Evolutionary conservation across 306 rosid genomes (phyloP).

Genomic region (Cicer bijugum): DNA sequence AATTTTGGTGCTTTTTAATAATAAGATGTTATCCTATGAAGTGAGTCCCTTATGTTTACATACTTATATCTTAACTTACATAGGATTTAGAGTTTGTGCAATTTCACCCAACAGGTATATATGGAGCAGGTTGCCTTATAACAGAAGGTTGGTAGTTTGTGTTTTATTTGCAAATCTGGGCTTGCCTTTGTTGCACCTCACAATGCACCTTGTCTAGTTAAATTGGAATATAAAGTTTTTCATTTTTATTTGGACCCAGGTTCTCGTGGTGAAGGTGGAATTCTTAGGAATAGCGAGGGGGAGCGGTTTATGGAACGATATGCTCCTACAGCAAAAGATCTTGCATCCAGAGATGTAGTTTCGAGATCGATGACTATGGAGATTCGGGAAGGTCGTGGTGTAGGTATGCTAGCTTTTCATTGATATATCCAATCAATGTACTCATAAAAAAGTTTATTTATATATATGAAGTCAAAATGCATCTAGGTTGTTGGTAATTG

Average conservation of each 20-base stretch:
- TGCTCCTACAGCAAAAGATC: constrained; percentile 99
- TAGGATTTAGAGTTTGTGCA: constrained; percentile 98
- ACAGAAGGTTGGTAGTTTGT: constrained; percentile 75
- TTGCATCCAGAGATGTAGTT: constrained; percentile 97
- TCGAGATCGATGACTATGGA: constrained; percentile 98
- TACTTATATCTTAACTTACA: constrained; percentile 38
- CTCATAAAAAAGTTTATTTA: constrained; percentile 3
- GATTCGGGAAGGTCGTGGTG: constrained; percentile 97
- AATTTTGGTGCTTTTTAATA: constrained; percentile 14
- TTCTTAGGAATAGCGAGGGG: constrained; percentile 94
- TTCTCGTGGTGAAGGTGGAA: constrained; percentile 99
- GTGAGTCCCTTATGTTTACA: constrained; percentile 20
- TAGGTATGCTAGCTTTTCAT: constrained; percentile 61
- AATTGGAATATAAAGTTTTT: constrained; percentile 37
- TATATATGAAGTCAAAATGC: constrained; percentile 13
- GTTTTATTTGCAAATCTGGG: constrained; percentile 7
- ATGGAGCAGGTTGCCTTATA: constrained; percentile 98
- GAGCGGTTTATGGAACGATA: constrained; percentile 98
- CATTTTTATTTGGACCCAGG: constrained; percentile 58
- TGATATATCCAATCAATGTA: constrained; percentile 2
- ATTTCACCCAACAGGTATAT: constrained; percentile 96
- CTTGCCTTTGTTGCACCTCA: constrained; percentile 40
- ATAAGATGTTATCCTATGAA: constrained; percentile 37
- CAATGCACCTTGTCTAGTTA: constrained; percentile 16
- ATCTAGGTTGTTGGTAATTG: constrained; percentile 2